phyloP scores from a whole-genome alignment of 2,329 filamentous ascomycete species.

The Pezicula rhizophila region DNA sequence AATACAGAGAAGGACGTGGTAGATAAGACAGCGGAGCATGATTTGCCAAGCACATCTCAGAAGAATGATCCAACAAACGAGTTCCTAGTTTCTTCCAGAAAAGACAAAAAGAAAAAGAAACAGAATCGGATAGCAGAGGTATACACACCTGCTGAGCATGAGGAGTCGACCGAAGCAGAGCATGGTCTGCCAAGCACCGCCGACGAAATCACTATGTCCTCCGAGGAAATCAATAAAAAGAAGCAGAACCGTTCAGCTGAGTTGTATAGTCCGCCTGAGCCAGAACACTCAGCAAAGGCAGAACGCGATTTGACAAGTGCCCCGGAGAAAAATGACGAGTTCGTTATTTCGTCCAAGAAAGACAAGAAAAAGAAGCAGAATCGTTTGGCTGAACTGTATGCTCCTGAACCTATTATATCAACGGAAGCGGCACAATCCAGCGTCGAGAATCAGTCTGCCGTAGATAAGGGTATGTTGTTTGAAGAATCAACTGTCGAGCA shows the following conservation, averaged over 20 bases:
- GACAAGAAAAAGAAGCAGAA: constrained; percentile 8
- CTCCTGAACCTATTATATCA: background rate
- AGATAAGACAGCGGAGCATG: background rate
- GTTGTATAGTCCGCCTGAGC: background rate
- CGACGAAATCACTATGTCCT: constrained; percentile 1
- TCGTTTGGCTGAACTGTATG: background rate
- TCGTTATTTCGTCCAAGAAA: constrained; percentile 11
- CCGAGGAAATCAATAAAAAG: background rate
- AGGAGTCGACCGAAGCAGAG: no score
- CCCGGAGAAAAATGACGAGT: constrained; percentile 7
- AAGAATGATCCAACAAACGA: constrained; percentile 7
- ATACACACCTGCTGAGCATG: background rate
- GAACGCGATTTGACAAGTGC: background rate
- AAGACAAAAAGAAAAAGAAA: constrained; percentile 10
- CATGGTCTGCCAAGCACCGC: no score
- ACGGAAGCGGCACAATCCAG: background rate
- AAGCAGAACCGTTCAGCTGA: constrained; percentile 1
- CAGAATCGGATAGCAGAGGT: background rate
- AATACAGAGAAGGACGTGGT: no score
- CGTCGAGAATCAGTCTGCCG: background rate
- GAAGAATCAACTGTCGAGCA: constrained; percentile 7
- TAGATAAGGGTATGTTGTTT: constrained; percentile 2
- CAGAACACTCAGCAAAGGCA: background rate
- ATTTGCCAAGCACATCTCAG: background rate
- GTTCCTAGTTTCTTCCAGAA: constrained; percentile 10